Percentiles rank a stretch among this genome's conserved stretches.
Evolutionary conservation across 2,329 filamentous ascomycete species (phyloP).

Genomic region (Escovopsis sp.): DNA sequence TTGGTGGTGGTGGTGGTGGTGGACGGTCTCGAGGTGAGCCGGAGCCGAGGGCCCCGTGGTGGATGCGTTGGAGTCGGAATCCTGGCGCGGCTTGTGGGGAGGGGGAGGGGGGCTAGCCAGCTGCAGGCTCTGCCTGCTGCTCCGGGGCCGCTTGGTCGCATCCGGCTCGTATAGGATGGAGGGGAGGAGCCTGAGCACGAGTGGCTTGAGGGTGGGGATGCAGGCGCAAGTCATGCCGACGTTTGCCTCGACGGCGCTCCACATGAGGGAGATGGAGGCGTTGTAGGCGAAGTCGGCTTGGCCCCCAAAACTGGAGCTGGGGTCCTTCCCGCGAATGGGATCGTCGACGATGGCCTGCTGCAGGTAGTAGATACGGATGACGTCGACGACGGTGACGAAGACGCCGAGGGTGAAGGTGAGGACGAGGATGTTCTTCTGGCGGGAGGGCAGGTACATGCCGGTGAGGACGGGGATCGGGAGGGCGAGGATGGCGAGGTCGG

Average conservation of each 20-base stretch:
- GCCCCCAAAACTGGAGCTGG: conserved; percentile 32
- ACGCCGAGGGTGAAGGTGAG: conserved; percentile 76
- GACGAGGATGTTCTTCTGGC: conserved; percentile 78
- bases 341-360: conserved; percentile 49
- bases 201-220: conserved; percentile 80
- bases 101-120: conserved; percentile 13
- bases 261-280: conserved; percentile 76
- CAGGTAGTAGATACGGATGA: conserved; percentile 78
- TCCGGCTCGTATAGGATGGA: conserved; percentile 38
- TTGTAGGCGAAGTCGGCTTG: conserved; percentile 50
- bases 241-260: conserved; percentile 85
- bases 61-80: conserved; percentile 15
- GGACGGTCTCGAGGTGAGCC: conserved; percentile 11
- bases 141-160: conserved; percentile 17
- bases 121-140: conserved; percentile 10
- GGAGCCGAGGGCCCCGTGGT: conserved; percentile 9
- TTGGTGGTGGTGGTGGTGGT: conserved; percentile 1
- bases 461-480: conserved; percentile 81
- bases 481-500: conserved; percentile 74
- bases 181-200: conserved; percentile 52
- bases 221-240: conserved; percentile 81
- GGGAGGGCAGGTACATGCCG: conserved; percentile 65
- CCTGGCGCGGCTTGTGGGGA: conserved; percentile 3
- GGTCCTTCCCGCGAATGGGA: conserved; percentile 20
- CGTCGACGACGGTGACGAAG: conserved; percentile 77